Base-by-base conservation (phyloP, 495 filamentous ascomycete species). In the Schizothecium vesticola region DNA sequence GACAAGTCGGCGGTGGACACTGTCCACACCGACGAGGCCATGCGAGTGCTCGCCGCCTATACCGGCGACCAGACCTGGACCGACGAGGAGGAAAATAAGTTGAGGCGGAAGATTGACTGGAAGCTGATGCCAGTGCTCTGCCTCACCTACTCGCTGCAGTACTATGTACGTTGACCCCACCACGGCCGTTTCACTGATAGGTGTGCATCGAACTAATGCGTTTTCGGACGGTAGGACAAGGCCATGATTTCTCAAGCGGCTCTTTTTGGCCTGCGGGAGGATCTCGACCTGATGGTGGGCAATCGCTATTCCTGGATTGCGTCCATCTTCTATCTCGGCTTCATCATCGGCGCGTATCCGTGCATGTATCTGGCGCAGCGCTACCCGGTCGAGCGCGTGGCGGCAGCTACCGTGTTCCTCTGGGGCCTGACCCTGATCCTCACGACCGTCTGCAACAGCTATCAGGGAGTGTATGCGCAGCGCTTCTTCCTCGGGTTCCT, bases 61-160 rank as follows among this genome's bases (percentile, higher is more conserved):
- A 69, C 73, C 0, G 82, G 82, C 22, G 79, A 80, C n/a, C 71
- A 77, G 62, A 72, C 72, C 12, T 84, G 81, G 67, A 75, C 77
- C n/a, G 63, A 67, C 3, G 72, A 68, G 31, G 79, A 77, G 60
- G 80, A 81, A 69, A 80, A 78, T 65, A 76, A 71, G 66, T 68
- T 81, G 26, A 64, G 73, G 2, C 74, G 77, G 25, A 81, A 76
- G 69, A 74, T 82, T 36, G 80, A 89, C 67, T 74, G 81, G 66
- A 70, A 65, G 66, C 77, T 88, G 29, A 71, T 87, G 43, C 81
- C 83, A 10, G 74, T 88, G 9, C 78, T 88, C 21, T 82, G 81
- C 21, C 75, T 81, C 0, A 86, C 85, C 22, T 85, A 86, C 67
- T 78, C 74, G 13, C 75, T 73, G 19, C 71, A 73, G 61, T 80